Conservation (phyloP, 228 moss, liverwort and hornwort genomes). For the Sphagnum magellanicum region DNA sequence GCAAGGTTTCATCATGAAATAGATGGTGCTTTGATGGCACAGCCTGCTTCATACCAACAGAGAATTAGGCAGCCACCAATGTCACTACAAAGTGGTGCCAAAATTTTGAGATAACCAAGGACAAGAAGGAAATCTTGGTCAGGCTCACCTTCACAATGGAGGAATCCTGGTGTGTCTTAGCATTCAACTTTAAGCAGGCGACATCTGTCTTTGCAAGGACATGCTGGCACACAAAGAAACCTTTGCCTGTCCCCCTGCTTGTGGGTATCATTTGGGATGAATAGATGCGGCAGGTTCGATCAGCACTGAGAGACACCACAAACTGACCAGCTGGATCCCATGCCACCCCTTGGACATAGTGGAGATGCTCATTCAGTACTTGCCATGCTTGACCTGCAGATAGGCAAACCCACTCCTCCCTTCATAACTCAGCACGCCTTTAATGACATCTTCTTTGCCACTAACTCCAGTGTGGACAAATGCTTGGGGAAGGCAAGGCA, state of each 20-base stretch:
- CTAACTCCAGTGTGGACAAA: neutral
- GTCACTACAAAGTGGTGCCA: neutral
- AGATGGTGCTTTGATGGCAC: constrained; percentile 46
- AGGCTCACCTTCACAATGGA: constrained; percentile 22
- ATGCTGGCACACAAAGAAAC: constrained; percentile 44
- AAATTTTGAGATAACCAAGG: neutral
- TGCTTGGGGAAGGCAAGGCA: neutral
- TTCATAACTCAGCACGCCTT: neutral
- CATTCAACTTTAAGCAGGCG: constrained; percentile 9
- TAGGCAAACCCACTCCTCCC: neutral
- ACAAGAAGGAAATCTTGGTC: neutral
- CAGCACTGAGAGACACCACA: constrained; percentile 77
- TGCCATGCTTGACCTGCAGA: constrained; percentile 56
- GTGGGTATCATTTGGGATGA: constrained; percentile 38
- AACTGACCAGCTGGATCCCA: constrained; percentile 89
- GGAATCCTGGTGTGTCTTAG: constrained; percentile 21
- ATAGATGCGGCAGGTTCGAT: constrained; percentile 94
- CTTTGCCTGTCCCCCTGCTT: constrained; percentile 31
- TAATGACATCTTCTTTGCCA: neutral
- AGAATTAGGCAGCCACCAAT: neutral
- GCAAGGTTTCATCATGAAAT: constrained; percentile 88
- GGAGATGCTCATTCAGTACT: constrained; percentile 74
- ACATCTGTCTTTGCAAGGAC: constrained; percentile 41
- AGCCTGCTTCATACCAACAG: constrained; percentile 17
- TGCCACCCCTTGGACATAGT: constrained; percentile 92